Evolutionary conservation across 805 yeast genomes (phyloP).

Genomic region (Yamadazyma paraphyllophila): DNA sequence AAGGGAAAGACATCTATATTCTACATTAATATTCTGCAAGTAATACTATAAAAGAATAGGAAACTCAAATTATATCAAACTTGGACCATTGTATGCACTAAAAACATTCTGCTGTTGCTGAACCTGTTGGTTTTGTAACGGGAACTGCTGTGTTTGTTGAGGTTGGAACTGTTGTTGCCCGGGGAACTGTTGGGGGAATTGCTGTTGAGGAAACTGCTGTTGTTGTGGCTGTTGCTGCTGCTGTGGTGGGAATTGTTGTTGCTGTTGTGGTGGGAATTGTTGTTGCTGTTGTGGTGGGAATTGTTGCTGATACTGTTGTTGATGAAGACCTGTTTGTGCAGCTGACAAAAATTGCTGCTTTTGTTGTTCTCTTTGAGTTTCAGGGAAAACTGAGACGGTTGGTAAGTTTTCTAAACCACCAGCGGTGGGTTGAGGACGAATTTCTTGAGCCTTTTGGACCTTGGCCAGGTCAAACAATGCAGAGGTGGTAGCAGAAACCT

Average conservation of each 20-base stretch:
- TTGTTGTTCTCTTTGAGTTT: conserved; percentile 49
- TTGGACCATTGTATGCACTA: conserved; percentile 15
- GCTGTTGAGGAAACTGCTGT: conserved; percentile 5
- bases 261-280: conserved; percentile 3
- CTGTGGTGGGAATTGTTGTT: conserved; percentile 8
- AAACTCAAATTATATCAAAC: conserved; percentile 12
- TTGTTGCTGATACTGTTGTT: conserved; percentile 22
- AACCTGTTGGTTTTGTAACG: background rate
- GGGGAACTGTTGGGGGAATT: conserved; percentile 8
- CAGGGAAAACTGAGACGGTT: conserved; percentile 68
- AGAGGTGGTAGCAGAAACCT: conserved; percentile 37
- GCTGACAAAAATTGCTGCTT: conserved; percentile 33
- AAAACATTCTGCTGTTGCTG: background rate
- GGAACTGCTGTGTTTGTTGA: conserved; percentile 1
- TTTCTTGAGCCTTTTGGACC: conserved; percentile 12
- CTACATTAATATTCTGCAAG: background rate
- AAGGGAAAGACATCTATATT: background rate
- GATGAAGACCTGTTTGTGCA: conserved; percentile 36
- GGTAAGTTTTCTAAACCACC: conserved; percentile 71
- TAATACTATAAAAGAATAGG: background rate
- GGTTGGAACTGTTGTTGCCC: background rate
- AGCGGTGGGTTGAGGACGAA: conserved; percentile 57
- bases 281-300: conserved; percentile 11
- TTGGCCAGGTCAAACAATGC: conserved; percentile 23
- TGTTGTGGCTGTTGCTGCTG: conserved; percentile 6